Conservation (phyloP, 1,284 basidiomycete genomes). For the Puccinia coronata region DNA sequence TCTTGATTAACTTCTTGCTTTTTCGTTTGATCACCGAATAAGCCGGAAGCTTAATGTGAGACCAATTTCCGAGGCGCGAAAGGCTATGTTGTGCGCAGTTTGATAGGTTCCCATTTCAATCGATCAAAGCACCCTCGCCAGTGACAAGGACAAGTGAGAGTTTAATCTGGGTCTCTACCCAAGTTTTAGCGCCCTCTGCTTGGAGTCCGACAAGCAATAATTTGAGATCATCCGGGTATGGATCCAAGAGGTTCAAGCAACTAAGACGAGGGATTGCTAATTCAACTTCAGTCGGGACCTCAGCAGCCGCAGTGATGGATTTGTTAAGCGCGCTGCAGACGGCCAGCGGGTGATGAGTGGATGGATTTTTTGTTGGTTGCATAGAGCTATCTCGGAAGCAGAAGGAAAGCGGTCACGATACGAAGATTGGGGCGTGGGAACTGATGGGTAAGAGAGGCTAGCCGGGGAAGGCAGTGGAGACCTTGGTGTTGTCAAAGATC, state of each 20-base stretch:
- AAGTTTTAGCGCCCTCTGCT: constrained; percentile 80
- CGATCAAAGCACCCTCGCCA: constrained; percentile 25
- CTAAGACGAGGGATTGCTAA: constrained; percentile 23
- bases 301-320: neutral
- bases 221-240: constrained; percentile 33
- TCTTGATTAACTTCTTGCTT: constrained; percentile 48
- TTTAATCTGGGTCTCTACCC: constrained; percentile 88
- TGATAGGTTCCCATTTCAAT: constrained; percentile 30
- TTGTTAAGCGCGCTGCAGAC: constrained; percentile 22
- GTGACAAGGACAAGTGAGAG: constrained; percentile 64
- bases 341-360: neutral
- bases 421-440: constrained; percentile 20
- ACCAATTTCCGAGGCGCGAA: constrained; percentile 43
- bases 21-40: constrained; percentile 49
- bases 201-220: constrained; percentile 77
- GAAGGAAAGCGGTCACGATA: neutral
- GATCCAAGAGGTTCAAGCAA: neutral
- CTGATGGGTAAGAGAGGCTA: constrained; percentile 12
- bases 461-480: constrained; percentile 27
- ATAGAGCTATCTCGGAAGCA: neutral
- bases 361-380: neutral
- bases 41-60: constrained; percentile 48
- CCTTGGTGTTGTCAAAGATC: constrained; percentile 1
- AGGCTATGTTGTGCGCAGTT: constrained; percentile 3
- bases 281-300: constrained; percentile 38